Base-by-base conservation (phyloP, 164 flowering plant genomes). In the Kingdonia uniflora region DNA sequence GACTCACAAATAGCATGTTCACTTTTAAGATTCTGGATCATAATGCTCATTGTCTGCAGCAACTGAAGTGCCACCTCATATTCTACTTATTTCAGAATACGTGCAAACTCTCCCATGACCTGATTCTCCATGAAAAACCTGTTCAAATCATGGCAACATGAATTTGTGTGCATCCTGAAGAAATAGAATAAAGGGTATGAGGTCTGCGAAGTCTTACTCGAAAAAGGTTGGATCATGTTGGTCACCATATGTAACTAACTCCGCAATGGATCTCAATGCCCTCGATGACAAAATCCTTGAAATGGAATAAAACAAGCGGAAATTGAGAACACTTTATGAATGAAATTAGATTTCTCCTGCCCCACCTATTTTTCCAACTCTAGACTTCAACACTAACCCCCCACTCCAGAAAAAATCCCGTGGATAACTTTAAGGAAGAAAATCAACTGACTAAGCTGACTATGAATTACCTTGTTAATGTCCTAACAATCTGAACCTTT, bases 401-500 rank as follows among this genome's bases (percentile, higher is more conserved):
- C 35, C 35, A 29, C 4, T 29, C 8, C 35, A 29, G 4, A 8
- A 3, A 3, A n/a, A n/a, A n/a, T 29, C 4, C 35, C 8, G 6
- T 29, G 35, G 6, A 29, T 29, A 29, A 29, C 35, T 29, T 29
- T 3, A 29, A 29, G 8, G 4, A 29, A 29, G 35, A 8, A 29
- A 29, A 29, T 8, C 8, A 29, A n/a, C n/a, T n/a, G n/a, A n/a
- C n/a, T n/a, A n/a, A n/a, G n/a, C n/a, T n/a, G n/a, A n/a, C 6
- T 29, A 29, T 29, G 35, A 29, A 4, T 50, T 63, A 94, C 99
- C 97, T 94, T 85, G 66, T 89, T 94, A 61, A 79, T 73, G 45
- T 94, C 92, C 82, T 89, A 11, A 94, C 95, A 60, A 83, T 43
- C 49, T 80, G 90, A 66, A 83, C 64, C 62, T 80, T 84, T 57